These are phyloP conservation scores for Colletotrichum cereale DNA, from an alignment of 2,329 filamentous ascomycete species.

Conservation along the genomic window DNA sequence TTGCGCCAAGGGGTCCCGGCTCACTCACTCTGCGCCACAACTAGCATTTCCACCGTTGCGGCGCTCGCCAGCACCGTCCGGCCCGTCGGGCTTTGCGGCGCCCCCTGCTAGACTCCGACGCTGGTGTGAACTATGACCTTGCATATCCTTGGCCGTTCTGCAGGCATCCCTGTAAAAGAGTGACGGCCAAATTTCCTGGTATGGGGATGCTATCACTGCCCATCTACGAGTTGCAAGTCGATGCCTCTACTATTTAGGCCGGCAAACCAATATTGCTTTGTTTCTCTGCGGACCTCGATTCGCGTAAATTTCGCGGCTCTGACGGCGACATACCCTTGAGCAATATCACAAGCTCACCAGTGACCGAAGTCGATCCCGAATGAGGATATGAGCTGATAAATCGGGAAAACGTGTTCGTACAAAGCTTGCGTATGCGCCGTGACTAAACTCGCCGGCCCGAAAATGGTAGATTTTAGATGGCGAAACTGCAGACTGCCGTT, in stretches of 20 bases:
- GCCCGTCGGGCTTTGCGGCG: conserved; percentile 18
- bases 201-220: background rate
- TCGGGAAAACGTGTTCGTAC: background rate
- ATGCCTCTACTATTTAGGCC: background rate
- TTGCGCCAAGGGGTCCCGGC: conserved; percentile 4
- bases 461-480: background rate
- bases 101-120: conserved; percentile 28
- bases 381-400: background rate
- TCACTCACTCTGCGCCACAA: background rate
- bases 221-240: background rate
- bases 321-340: background rate
- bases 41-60: conserved; percentile 20
- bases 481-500: conserved; percentile 13
- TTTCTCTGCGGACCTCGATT: background rate
- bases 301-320: no score
- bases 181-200: conserved; percentile 6
- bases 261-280: background rate
- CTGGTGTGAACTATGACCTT: conserved; percentile 19
- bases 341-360: no score
- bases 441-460: conserved; percentile 8
- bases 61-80: conserved; percentile 32
- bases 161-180: conserved; percentile 4
- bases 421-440: conserved; percentile 16
- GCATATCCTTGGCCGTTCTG: conserved; percentile 9
- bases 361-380: background rate